These are phyloP conservation scores for Lachancea lanzarotensis DNA, from an alignment of 805 yeast species.

Conservation along the genomic window DNA sequence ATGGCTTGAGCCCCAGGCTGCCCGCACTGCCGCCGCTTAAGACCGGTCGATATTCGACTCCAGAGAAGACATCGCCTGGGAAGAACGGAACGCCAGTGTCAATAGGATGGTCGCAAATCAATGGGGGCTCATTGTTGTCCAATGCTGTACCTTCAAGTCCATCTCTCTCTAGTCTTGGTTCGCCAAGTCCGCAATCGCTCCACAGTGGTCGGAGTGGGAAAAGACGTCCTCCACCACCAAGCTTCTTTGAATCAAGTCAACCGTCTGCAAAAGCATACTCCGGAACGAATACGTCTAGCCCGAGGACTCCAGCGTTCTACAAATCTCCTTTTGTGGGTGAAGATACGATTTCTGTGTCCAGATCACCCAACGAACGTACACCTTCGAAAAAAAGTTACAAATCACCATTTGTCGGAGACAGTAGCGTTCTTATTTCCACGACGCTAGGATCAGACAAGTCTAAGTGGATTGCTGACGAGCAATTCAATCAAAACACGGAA, in stretches of 20 bases:
- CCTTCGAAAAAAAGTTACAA: conserved; percentile 4
- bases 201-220: conserved; percentile 5
- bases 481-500: not conserved
- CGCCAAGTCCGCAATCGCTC: conserved; percentile 23
- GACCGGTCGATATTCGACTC: conserved; percentile 17
- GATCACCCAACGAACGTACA: not conserved
- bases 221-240: conserved; percentile 6
- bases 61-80: conserved; percentile 10
- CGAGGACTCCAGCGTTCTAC: conserved; percentile 1
- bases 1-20: conserved; percentile 9
- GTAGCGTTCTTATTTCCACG: conserved; percentile 5
- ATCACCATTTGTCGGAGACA: conserved; percentile 18
- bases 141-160: not conserved
- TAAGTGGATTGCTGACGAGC: conserved; percentile 1
- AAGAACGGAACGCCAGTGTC: conserved; percentile 8
- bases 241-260: too few species aligned
- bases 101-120: conserved; percentile 24
- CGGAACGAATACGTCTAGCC: not conserved
- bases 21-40: conserved; percentile 29
- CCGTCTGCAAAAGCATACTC: not conserved
- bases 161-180: conserved; percentile 10
- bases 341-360: conserved; percentile 2
- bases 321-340: conserved; percentile 18
- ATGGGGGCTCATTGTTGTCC: conserved; percentile 5
- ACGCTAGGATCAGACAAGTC: not conserved